These are phyloP conservation scores for Cochlearia excelsa DNA, from an alignment of 345 rosid species.

Conservation along the genomic window DNA sequence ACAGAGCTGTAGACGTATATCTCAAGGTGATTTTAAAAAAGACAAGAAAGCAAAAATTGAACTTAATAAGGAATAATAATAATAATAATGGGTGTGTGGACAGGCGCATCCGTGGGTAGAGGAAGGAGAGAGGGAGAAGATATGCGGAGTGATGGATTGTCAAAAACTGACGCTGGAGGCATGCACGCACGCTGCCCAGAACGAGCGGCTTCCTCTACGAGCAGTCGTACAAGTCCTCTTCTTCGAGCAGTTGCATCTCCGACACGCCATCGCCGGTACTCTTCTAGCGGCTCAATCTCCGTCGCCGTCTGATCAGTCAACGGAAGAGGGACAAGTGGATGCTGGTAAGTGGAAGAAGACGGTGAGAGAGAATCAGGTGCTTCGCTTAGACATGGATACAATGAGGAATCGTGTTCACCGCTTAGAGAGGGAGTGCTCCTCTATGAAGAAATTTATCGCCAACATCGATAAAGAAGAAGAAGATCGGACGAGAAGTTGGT, in stretches of 20 bases:
- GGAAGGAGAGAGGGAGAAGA: constrained; percentile 81
- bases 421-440: constrained; percentile 83
- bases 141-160: constrained; percentile 80
- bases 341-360: constrained; percentile 61
- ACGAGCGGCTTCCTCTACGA: constrained; percentile 89
- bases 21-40: constrained; percentile 55
- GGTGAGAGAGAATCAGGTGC: constrained; percentile 90
- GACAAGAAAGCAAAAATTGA: constrained; percentile 3
- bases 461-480: constrained; percentile 57
- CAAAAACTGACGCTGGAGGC: constrained; percentile 93
- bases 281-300: constrained; percentile 57
- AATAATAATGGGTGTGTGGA: neutral
- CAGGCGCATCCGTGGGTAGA: constrained; percentile 93
- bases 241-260: constrained; percentile 90
- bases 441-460: constrained; percentile 78
- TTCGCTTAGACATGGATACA: constrained; percentile 93
- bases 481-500: constrained; percentile 47
- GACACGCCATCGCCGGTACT: constrained; percentile 89
- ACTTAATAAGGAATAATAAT: neutral
- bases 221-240: constrained; percentile 95
- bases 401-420: constrained; percentile 91
- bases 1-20: constrained; percentile 91
- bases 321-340: constrained; percentile 32
- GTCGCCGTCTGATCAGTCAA: constrained; percentile 32
- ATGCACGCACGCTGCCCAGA: constrained; percentile 98